Percentiles rank a stretch among this genome's conserved stretches.
phyloP scores from a whole-genome alignment of 2,329 filamentous ascomycete species.

The Waltergamsia citrina region DNA sequence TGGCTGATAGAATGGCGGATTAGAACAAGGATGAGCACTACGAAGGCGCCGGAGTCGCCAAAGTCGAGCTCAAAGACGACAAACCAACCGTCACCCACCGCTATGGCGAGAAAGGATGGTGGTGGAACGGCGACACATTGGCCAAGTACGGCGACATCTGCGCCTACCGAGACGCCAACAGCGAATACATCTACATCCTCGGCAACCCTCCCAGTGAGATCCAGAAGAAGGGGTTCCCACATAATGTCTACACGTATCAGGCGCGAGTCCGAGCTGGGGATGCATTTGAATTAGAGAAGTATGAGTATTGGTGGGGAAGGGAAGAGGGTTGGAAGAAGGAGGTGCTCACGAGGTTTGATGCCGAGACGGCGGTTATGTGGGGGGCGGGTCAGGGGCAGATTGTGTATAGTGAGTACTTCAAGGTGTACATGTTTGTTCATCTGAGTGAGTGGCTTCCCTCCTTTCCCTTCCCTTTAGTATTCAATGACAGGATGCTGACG shows the following conservation, averaged over 20 bases:
- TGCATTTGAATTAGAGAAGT: slow-evolving; percentile 23
- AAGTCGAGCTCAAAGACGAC: slow-evolving; percentile 20
- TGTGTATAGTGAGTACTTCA: slow-evolving; percentile 22
- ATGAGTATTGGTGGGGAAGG: slow-evolving; percentile 31
- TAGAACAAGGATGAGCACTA: slow-evolving; percentile 22
- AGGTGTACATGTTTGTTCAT: slow-evolving; percentile 25
- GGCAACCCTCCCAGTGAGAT: slow-evolving; percentile 23
- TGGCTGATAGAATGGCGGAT: not conserved
- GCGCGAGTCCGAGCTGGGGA: slow-evolving; percentile 21
- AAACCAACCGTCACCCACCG: slow-evolving; percentile 24
- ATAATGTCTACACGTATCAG: slow-evolving; percentile 21
- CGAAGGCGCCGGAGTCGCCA: slow-evolving; percentile 24
- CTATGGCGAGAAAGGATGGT: slow-evolving; percentile 18
- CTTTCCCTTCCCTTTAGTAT: not conserved
- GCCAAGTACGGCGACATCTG: slow-evolving; percentile 27
- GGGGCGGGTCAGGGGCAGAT: slow-evolving; percentile 26
- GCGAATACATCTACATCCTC: slow-evolving; percentile 25
- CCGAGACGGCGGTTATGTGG: slow-evolving; percentile 27
- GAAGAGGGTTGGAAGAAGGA: slow-evolving; percentile 23
- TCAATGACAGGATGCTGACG: not conserved
- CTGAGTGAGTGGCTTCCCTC: not conserved
- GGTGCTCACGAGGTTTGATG: slow-evolving; percentile 17
- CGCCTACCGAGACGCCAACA: slow-evolving; percentile 24
- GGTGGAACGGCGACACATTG: slow-evolving; percentile 21
- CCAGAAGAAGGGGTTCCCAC: slow-evolving; percentile 10